Conservation (phyloP, 805 yeast species). For the Kazachstania africana region DNA sequence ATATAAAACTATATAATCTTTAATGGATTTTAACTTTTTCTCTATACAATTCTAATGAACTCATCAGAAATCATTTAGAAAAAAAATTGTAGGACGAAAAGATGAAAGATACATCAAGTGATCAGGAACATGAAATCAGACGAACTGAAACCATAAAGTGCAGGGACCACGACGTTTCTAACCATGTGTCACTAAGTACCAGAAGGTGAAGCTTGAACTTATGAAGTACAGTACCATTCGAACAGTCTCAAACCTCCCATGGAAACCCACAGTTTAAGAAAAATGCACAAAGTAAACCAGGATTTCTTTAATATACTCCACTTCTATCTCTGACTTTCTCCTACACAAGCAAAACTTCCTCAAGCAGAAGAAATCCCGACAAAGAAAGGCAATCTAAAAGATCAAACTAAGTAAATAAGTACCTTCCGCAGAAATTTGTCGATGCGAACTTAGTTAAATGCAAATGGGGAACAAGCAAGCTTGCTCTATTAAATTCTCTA, state of each 20-base stretch:
- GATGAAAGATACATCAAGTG: constrained; percentile 22
- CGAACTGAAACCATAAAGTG: constrained; percentile 9
- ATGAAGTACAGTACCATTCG: background rate
- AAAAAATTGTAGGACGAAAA: constrained; percentile 9
- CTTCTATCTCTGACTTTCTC: background rate
- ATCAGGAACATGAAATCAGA: constrained; percentile 6
- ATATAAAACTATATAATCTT: no score
- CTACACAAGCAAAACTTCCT: background rate
- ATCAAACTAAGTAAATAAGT: background rate
- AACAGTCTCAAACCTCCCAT: background rate
- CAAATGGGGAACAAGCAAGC: constrained; percentile 25
- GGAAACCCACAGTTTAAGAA: background rate
- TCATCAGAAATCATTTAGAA: constrained; percentile 14
- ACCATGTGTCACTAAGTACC: constrained; percentile 8
- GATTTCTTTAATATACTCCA: background rate
- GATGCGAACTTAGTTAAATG: no score
- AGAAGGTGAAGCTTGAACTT: background rate
- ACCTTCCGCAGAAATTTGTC: background rate
- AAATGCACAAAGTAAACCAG: background rate
- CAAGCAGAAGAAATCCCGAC: background rate
- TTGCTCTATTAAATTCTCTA: constrained; percentile 17
- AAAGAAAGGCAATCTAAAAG: background rate
- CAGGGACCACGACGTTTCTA: constrained; percentile 24
- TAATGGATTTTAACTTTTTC: no score
- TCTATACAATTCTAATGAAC: constrained; percentile 15